Conservation (phyloP, 2,329 filamentous ascomycete genomes). For the Fusarium sp. region DNA sequence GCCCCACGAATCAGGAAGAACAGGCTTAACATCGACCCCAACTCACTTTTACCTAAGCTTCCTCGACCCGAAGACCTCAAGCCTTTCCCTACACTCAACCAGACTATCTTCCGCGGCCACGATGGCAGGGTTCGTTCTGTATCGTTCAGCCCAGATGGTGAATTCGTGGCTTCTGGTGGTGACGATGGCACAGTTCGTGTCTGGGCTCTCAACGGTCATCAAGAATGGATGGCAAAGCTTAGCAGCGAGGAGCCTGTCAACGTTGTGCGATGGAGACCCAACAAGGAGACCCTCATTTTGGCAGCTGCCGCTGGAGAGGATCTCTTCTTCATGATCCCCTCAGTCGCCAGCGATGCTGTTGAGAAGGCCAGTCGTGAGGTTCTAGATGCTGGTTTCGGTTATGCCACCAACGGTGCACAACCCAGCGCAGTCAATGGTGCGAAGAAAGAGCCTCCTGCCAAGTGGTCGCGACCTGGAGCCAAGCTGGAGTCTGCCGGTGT, state of each 20-base stretch:
- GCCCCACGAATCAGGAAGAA: constrained; percentile 92
- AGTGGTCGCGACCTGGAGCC: constrained; percentile 84
- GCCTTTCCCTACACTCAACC: constrained; percentile 92
- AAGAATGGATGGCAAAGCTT: constrained; percentile 86
- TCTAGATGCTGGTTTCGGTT: constrained; percentile 91
- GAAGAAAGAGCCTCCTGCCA: constrained; percentile 80
- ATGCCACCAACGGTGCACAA: constrained; percentile 78
- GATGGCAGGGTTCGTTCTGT: constrained; percentile 88
- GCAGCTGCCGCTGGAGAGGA: constrained; percentile 87
- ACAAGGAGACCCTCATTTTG: constrained; percentile 82
- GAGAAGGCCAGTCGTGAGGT: constrained; percentile 81
- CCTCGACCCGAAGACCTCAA: constrained; percentile 93
- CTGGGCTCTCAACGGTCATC: constrained; percentile 91
- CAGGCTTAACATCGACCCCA: constrained; percentile 95
- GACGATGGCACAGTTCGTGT: constrained; percentile 93
- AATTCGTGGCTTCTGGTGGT: constrained; percentile 90
- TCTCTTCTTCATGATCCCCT: constrained; percentile 85
- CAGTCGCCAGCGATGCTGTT: constrained; percentile 77
- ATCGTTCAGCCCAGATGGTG: constrained; percentile 85
- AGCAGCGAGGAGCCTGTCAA: constrained; percentile 85
- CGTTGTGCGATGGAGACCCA: constrained; percentile 89
- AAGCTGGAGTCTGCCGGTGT: constrained; percentile 83
- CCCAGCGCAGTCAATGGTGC: constrained; percentile 64
- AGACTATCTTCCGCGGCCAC: constrained; percentile 89
- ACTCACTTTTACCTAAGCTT: constrained; percentile 90